These are phyloP conservation scores for Umbelopsis isabellina DNA, from an alignment of 192 early-diverging fungal species.

Conservation along the genomic window DNA sequence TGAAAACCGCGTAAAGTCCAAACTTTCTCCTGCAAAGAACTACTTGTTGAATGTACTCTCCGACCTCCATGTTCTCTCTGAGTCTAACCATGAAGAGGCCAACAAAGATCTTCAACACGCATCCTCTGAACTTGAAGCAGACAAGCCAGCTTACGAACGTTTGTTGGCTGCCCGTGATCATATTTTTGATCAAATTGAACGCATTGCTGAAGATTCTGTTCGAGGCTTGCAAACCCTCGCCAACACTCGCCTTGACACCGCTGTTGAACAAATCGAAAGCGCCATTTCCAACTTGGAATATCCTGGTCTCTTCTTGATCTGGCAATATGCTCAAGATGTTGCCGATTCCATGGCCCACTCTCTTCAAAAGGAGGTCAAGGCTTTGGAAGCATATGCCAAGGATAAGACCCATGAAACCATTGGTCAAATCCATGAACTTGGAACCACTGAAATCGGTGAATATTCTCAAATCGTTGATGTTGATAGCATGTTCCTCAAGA, in stretches of 20 bases:
- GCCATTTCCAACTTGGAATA: constrained; percentile 73
- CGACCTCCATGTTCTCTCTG: constrained; percentile 77
- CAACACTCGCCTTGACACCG: constrained; percentile 42
- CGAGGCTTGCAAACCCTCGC: constrained; percentile 54
- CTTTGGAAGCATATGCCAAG: constrained; percentile 60
- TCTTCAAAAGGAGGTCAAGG: constrained; percentile 63
- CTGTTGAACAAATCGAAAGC: constrained; percentile 70
- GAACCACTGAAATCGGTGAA: constrained; percentile 39
- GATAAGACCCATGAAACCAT: constrained; percentile 43
- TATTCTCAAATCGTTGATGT: constrained; percentile 30
- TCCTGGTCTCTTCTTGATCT: constrained; percentile 79
- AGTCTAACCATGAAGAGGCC: constrained; percentile 69
- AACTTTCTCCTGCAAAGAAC: constrained; percentile 91
- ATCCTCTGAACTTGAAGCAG: constrained; percentile 60
- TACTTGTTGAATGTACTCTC: constrained; percentile 85
- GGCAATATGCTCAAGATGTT: constrained; percentile 87
- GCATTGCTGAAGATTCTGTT: constrained; percentile 62
- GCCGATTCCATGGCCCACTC: constrained; percentile 68
- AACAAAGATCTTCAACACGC: constrained; percentile 64
- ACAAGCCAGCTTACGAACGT: constrained; percentile 74
- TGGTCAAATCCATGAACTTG: constrained; percentile 45
- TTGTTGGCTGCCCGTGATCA: constrained; percentile 75
- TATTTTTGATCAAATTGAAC: constrained; percentile 66
- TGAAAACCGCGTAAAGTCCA: constrained; percentile 93
- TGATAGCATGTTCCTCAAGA: constrained; percentile 26